Evolutionary conservation across 1,284 basidiomycete genomes (phyloP), one percentile per base, ranked within the genome.

Genomic region (Stygiomarasmius scandens): DNA sequence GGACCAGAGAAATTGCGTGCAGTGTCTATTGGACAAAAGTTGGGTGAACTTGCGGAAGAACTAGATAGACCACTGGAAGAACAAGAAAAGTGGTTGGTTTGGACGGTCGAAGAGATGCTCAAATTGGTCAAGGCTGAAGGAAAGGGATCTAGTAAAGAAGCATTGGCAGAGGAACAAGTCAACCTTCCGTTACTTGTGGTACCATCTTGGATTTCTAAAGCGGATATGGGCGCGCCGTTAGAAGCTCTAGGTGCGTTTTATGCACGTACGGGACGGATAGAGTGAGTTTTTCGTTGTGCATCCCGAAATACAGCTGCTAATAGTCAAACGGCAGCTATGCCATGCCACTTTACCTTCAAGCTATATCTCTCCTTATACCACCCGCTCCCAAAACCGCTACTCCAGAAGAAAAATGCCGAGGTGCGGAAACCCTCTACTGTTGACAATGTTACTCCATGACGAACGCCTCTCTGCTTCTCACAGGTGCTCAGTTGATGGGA

Each of bases 401-500:
- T 0, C 59, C 75, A 1, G 82, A 84, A 61, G 82, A 89, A 58
- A 75, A 76, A 55, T 90, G 89, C 65, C 74, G 83, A 72, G 86
- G 87, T 86, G 32, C 38, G 68, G 56, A 52, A 19, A 57, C n/a
- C 32, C n/a, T 25, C 9, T 47, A 23, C 36, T 49, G 16, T 11
- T 53, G 43, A 55, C 25, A 8, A 8, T 8, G 32, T 8, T 34
- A 8, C 14, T 34, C 14, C 8, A 8, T 34, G 32, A 34, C 32
- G 14, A 34, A 41, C 38, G 14, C 38, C 38, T n/a, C 52, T 34
- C 34, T 36, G 25, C 9, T 12, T n/a, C 47, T 29, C 50, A n/a
- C 60, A 88, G 87, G 81, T n/a, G 87, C 88, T 6, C 81, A 88
- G 52, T 64, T 90, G 12, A 89, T 91, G 88, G 83, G 80, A 62